Evolutionary conservation across 371 early-diverging fungal genomes (phyloP), one percentile per base, ranked within the genome.

Genomic region (Mortierella sp.): DNA sequence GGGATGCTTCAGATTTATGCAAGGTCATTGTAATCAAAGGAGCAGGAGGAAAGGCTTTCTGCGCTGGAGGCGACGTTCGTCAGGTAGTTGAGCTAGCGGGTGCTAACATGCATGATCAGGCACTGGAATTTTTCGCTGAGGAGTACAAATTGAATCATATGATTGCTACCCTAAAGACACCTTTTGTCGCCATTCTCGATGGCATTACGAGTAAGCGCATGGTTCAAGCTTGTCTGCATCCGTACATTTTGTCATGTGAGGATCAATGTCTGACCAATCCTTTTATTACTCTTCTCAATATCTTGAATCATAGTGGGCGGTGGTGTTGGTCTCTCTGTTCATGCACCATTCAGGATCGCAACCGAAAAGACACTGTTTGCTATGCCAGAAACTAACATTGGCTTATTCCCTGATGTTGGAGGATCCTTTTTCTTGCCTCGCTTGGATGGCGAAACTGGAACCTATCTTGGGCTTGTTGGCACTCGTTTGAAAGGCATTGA

Each of bases 11-110:
- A 13, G 95, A 96, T 60, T 85, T 94, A 45, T 92, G 93, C 72
- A 96, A 96, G 82, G 90, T 96, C 42, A 92, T 98, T 67, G 85
- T 98, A 45, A 72, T 98, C 60, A 93, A 94, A 75, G 89, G 91
- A 9, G 87, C 86, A 59, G 94, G 93, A 66, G 89, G 88, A 40
- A 88, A 88, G 66, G 98, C 95, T 2, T 98, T 98, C 82, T 99
- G 98, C 83, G 96, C 99, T 29, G 99, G 99, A 35, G 99, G 98
- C 40, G 99, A 99, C 82, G 96, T 99, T 8, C 95, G 94, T 78
- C 75, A 68, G 9, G 78, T 83, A 4, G 76, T 78, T 29, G 72
- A 83, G 62, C 55, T 75, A n/a, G 75, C 83, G 19, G 6, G 49
- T 15, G 31, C 51, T 37, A 69, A 61, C 45, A 75, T 74, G 70